Evolutionary conservation across 129 eudicot species (phyloP), one percentile per base, ranked within the genome.

Genomic region (Cynara cardunculus): DNA sequence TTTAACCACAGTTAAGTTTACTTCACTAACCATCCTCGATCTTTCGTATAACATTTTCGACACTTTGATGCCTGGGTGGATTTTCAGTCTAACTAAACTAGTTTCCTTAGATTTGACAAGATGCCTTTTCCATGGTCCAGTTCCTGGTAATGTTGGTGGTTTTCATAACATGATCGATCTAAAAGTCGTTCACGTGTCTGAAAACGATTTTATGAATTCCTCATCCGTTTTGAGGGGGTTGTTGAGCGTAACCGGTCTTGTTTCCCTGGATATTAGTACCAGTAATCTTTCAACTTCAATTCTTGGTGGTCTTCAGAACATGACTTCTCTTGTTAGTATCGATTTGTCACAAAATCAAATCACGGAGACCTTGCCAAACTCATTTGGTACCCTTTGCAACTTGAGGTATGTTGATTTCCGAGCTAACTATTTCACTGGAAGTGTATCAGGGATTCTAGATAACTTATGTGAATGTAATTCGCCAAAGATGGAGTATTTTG

Each of bases 311-410:
- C 73, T 83, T 64, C 75, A 73, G 39, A 83, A 78, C 31, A 62
- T 83, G 83, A 72, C 76, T 44, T 83, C 86, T 34, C 86, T 83
- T 24, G 75, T 78, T 72, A 83, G 86, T n/a, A 66, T 83, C 19
- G 83, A 72, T 30, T 71, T 83, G 56, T 66, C 75, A 12, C 78
- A 77, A 37, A 83, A 83, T 72, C 46, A 59, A 16, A 71, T 83
- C 71, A 72, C 32, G 1, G 69, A 78, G 82, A 34, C 34, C 1
- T 30, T 73, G 26, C 84, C 84, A 25, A 61, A 71, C 66, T 72
- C 67, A 21, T 10, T 83, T 53, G 86, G 82, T 0, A 71, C 35
- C 30, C 74, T 77, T 62, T 83, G 86, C 34, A 71, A 77, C 62
- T 77, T 70, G 66, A 71, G 7, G 1, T 6, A 53, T 25, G 41